phyloP scores from a whole-genome alignment of 129 eudicot species.

The Ambrosia trifida region DNA sequence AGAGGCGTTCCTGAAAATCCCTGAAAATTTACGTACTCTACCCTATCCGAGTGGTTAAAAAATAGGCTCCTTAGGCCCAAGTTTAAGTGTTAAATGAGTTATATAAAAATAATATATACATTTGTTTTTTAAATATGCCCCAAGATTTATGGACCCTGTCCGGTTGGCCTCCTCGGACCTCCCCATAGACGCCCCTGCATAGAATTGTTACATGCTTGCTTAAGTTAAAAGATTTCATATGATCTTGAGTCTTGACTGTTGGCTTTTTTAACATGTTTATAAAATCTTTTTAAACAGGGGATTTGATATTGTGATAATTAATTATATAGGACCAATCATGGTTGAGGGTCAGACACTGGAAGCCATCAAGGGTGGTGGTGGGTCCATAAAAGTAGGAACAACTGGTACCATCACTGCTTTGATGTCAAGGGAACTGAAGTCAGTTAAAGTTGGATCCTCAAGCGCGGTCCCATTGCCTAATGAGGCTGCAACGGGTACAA shows the following conservation, averaged over 20 bases:
- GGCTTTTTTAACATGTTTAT: not conserved
- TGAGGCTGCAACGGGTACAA: constrained; percentile 11
- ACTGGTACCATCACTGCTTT: constrained; percentile 84
- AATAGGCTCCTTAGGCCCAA: too few species aligned
- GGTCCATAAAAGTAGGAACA: constrained; percentile 86
- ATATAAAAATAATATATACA: too few species aligned
- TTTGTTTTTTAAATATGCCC: too few species aligned
- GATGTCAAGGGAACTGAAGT: constrained; percentile 74
- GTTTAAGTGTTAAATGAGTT: too few species aligned
- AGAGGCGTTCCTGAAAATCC: too few species aligned
- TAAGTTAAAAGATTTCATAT: not conserved
- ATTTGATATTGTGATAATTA: not conserved
- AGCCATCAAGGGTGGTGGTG: constrained; percentile 92
- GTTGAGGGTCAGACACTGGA: constrained; percentile 59
- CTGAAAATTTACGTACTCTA: too few species aligned
- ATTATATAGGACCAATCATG: constrained; percentile 41
- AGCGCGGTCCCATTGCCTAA: constrained; percentile 24
- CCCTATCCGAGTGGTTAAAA: too few species aligned
- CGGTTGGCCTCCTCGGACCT: too few species aligned
- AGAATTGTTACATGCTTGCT: constrained; percentile 4
- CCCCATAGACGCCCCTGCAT: too few species aligned
- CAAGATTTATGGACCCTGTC: too few species aligned
- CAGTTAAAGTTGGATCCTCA: constrained; percentile 38
- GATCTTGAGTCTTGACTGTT: not conserved
- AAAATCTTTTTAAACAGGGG: not conserved